These are phyloP conservation scores for Alternaria infectoria DNA, from an alignment of 2,329 filamentous ascomycete species.

Conservation along the genomic window DNA sequence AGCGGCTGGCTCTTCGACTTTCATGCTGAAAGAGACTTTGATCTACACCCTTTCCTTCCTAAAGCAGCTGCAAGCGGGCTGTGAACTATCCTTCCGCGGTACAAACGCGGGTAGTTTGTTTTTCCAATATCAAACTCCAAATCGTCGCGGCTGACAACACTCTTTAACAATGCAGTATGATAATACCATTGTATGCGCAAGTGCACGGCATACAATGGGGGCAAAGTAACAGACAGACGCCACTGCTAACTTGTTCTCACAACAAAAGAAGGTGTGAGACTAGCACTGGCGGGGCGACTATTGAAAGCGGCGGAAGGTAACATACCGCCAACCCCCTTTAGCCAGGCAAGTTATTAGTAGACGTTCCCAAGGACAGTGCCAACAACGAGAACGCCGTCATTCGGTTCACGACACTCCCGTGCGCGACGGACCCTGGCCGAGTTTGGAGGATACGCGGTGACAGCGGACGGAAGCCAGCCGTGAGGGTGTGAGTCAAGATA, in stretches of 20 bases:
- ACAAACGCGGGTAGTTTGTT: background rate
- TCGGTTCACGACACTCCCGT: background rate
- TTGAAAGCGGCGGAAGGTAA: background rate
- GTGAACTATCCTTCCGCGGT: background rate
- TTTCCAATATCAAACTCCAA: background rate
- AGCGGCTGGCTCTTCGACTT: background rate
- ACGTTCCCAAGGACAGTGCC: background rate
- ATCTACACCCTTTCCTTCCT: conserved; percentile 1
- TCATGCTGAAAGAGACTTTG: background rate
- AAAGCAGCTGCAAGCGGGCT: background rate
- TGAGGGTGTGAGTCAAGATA: background rate
- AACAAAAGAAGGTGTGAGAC: background rate
- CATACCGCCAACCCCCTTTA: background rate
- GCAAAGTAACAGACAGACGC: background rate
- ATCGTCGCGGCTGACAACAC: background rate
- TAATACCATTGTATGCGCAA: background rate
- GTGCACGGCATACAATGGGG: background rate
- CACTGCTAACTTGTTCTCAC: background rate
- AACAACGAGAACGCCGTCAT: background rate
- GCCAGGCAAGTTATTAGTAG: background rate
- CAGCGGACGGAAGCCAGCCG: background rate
- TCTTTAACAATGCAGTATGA: background rate
- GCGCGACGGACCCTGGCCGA: background rate
- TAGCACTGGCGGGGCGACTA: background rate
- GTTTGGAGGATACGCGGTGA: background rate